Percentiles rank a stretch among this genome's conserved stretches.
Evolutionary conservation across 2,329 filamentous ascomycete genomes (phyloP).

Genomic region (Clarireedia homoeocarpa): DNA sequence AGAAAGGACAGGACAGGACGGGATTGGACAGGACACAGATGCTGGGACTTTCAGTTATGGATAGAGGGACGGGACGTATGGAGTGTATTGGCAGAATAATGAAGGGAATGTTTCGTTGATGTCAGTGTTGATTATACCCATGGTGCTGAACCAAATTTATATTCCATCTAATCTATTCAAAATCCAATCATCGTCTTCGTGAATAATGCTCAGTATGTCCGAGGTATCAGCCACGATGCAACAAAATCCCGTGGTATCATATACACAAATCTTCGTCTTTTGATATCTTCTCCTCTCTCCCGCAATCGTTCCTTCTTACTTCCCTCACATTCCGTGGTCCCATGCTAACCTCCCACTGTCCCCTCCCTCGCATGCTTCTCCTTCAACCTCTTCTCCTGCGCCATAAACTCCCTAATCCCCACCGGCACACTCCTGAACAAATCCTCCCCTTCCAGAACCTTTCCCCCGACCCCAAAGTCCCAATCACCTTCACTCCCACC

Average conservation of each 20-base stretch:
- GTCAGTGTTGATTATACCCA: too few relatives aligned
- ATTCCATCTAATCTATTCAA: background rate
- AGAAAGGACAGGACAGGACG: background rate
- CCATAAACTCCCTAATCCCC: slow-evolving; percentile 95
- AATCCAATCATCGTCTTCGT: background rate
- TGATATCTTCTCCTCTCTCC: background rate
- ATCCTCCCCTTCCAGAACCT: slow-evolving; percentile 53
- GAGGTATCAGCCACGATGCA: background rate
- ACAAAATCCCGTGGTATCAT: background rate
- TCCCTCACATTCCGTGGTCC: too few relatives aligned
- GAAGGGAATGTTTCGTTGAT: background rate
- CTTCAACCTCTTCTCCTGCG: slow-evolving; percentile 84
- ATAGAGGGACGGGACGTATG: background rate
- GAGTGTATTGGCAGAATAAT: slow-evolving; percentile 4
- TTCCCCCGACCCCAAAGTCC: slow-evolving; percentile 34
- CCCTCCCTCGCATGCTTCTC: slow-evolving; percentile 58
- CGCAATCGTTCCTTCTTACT: too few relatives aligned
- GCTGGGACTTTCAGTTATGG: background rate
- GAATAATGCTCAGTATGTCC: background rate
- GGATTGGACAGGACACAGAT: background rate
- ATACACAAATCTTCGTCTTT: background rate
- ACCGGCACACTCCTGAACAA: slow-evolving; percentile 78
- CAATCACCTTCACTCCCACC: slow-evolving; percentile 67
- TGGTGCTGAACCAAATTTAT: background rate
- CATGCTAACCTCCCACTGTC: slow-evolving; percentile 8